Percentiles rank a stretch among this genome's conserved stretches.
phyloP scores from a whole-genome alignment of 2,329 filamentous ascomycete species.

The Trichocomaceae sp. region DNA sequence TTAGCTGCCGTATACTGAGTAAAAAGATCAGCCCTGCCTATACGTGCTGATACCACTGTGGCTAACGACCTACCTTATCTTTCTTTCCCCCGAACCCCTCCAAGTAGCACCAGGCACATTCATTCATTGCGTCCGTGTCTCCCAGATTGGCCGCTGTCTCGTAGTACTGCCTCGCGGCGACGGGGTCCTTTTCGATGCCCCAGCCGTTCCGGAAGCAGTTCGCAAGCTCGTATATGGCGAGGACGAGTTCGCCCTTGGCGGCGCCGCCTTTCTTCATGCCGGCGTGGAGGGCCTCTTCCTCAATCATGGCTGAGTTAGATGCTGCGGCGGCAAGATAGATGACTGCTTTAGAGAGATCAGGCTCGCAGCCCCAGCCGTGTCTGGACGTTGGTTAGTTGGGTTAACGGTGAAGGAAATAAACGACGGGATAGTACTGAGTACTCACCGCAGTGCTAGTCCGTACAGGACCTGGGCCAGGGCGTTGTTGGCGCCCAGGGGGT shows the following conservation, averaged over 20 bases:
- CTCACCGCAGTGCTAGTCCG: conserved; percentile 78
- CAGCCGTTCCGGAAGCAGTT: conserved; percentile 81
- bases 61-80: conserved; percentile 66
- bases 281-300: conserved; percentile 74
- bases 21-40: background rate
- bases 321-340: conserved; percentile 82
- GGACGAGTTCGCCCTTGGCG: conserved; percentile 90
- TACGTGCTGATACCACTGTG: background rate
- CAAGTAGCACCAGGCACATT: conserved; percentile 90
- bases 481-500: conserved; percentile 80
- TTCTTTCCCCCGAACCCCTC: conserved; percentile 97
- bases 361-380: conserved; percentile 84
- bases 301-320: conserved; percentile 79
- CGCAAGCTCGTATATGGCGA: conserved; percentile 87
- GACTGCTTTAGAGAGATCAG: conserved; percentile 66
- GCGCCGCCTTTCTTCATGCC: conserved; percentile 89
- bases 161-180: conserved; percentile 86
- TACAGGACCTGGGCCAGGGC: conserved; percentile 93
- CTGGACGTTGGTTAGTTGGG: conserved; percentile 37
- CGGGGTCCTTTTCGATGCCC: conserved; percentile 79
- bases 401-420: conserved; percentile 5
- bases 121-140: conserved; percentile 96
- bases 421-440: background rate
- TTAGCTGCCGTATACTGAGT: conserved; percentile 59
- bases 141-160: conserved; percentile 95